phyloP scores from a whole-genome alignment of 768 basidiomycete genomes.

The Pulveroboletus sp. region DNA sequence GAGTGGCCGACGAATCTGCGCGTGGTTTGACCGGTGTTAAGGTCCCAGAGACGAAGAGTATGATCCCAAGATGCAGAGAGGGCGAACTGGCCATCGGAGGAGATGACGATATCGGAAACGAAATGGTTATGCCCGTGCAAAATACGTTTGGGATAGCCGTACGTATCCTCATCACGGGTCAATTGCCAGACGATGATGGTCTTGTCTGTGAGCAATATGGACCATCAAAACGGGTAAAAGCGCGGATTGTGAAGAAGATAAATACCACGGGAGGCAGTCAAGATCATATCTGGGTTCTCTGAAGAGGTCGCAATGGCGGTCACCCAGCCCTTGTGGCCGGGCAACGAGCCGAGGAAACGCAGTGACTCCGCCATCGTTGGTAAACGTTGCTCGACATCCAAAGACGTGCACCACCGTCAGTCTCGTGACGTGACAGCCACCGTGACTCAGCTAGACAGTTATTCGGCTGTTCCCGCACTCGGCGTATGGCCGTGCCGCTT shows the following conservation, averaged over 20 bases:
- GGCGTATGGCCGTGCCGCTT: background rate
- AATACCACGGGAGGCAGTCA: conserved; percentile 95
- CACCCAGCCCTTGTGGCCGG: conserved; percentile 96
- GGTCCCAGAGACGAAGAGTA: conserved; percentile 98
- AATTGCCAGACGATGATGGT: conserved; percentile 99
- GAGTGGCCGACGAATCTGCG: conserved; percentile 98
- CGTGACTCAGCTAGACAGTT: conserved; percentile 60
- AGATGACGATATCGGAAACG: conserved; percentile 97
- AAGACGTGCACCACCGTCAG: conserved; percentile 28
- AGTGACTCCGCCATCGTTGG: conserved; percentile 73
- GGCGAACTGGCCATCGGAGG: conserved; percentile 98
- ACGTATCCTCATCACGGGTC: conserved; percentile 85
- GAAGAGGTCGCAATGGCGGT: conserved; percentile 97
- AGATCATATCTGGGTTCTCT: conserved; percentile 98
- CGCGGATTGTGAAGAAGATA: conserved; percentile 10
- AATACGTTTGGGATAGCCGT: conserved; percentile 96
- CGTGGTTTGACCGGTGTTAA: conserved; percentile 95
- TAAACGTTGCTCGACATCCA: conserved; percentile 21
- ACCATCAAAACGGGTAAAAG: conserved; percentile 18
- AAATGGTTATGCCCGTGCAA: conserved; percentile 99
- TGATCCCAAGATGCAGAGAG: conserved; percentile 99
- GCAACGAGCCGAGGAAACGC: conserved; percentile 86
- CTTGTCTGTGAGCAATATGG: conserved; percentile 85
- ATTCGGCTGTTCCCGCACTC: conserved; percentile 29
- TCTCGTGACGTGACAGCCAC: conserved; percentile 54